Evolutionary conservation across 768 basidiomycete genomes (phyloP).

Genomic region (Dendrothele bispora): DNA sequence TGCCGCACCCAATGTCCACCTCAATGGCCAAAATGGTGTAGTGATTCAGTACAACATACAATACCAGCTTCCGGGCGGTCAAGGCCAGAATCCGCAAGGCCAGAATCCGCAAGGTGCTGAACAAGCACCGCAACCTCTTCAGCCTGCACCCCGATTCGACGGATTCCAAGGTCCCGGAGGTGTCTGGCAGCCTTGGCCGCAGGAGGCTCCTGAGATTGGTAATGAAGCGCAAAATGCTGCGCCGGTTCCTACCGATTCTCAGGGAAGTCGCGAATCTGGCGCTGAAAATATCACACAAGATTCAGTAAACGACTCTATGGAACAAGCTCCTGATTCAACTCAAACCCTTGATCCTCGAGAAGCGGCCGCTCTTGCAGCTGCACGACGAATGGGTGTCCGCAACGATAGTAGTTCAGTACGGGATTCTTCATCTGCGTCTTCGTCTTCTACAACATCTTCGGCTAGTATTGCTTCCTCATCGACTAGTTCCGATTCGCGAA

Average conservation of each 20-base stretch:
- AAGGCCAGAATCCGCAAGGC: constrained; percentile 26
- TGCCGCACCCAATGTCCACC: too few species aligned
- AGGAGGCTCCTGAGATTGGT: neutral
- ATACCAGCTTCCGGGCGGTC: constrained; percentile 33
- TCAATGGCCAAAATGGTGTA: constrained; percentile 48
- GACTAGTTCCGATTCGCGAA: constrained; percentile 4
- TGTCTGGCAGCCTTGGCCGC: constrained; percentile 66
- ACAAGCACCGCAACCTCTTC: constrained; percentile 30
- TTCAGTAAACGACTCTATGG: too few species aligned
- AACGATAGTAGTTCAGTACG: constrained; percentile 18
- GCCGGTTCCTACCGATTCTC: neutral
- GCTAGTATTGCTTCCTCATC: constrained; percentile 8
- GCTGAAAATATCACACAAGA: too few species aligned
- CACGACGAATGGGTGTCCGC: constrained; percentile 56
- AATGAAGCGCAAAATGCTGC: neutral
- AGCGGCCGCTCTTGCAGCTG: constrained; percentile 68
- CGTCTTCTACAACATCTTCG: neutral
- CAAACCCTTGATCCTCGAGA: constrained; percentile 29
- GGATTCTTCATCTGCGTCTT: constrained; percentile 2
- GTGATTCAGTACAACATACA: constrained; percentile 66
- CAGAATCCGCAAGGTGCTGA: constrained; percentile 32
- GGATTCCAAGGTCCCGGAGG: constrained; percentile 68
- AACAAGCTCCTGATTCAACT: constrained; percentile 18
- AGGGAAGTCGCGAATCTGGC: neutral
- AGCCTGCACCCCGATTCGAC: constrained; percentile 52